Base-by-base conservation (phyloP, 176 grass and related monocot genomes). In the Cenchrus fungigraminus region DNA sequence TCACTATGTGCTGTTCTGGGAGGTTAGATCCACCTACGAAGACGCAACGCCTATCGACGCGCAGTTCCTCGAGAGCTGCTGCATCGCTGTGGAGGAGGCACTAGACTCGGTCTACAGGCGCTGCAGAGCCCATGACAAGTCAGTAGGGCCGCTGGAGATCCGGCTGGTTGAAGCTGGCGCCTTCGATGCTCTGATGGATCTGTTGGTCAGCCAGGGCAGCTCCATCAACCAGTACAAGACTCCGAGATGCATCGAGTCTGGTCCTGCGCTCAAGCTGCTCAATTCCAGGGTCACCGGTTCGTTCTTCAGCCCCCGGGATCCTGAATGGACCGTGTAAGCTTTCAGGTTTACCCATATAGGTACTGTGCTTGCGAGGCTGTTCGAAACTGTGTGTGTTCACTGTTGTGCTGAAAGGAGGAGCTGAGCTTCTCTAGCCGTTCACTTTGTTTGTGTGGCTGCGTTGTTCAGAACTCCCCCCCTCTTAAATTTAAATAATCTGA, bases 201-300 rank as follows among this genome's bases (percentile, higher is more conserved):
- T 92, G 13, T 15, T 92, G 78, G 89, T 97, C 34, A 97, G 80
- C 16, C 90, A 91, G 13, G 95, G 90, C 32, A 85, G 92, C 73
- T 94, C 95, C 17, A 94, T 97, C 51, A 95, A 97, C 62, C 95
- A 93, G 83, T 97, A 97, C 81, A 95, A 97, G 51, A 92, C 95
- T 22, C 95, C 92, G 2, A 88, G 92, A 13, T 92, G 92, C 68
- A 79, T 97, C 12, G 88, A 91, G 71, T 79, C 61, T 19, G 84
- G 82, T 9, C 74, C 70, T 10, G 81, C 90, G 5, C 50, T 97
- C 29, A 81, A 91, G 54, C 61, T 94, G 50, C 92, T 97, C 4
- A 87, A 94, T 51, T 92, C 88, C 51, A 92, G 78, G 88, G 90
- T 91, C 73, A 46, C 59, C 12, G 71, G 49, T 2, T 84, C 77